Conservation (phyloP, 164 flowering plant genomes). For the Stephania japonica region DNA sequence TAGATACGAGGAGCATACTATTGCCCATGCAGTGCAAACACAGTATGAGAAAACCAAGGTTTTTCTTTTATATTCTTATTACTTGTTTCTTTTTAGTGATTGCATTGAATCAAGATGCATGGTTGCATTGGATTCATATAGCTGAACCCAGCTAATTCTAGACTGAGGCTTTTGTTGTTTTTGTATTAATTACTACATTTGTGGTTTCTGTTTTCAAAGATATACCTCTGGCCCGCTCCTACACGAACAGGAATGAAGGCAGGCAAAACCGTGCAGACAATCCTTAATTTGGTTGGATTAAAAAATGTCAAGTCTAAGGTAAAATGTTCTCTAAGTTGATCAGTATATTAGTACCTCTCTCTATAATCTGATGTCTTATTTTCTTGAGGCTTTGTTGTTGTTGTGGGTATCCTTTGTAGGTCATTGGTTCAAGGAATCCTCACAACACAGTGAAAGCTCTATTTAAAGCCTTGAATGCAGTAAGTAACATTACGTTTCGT, state of each 20-base stretch:
- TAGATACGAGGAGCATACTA: conserved; percentile 80
- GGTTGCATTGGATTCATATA: too few relatives aligned
- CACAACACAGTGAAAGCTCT: conserved; percentile 85
- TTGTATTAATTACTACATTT: neutral
- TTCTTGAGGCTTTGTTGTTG: too few relatives aligned
- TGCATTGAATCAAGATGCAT: too few relatives aligned
- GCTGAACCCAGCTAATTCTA: too few relatives aligned
- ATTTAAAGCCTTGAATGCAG: conserved; percentile 62
- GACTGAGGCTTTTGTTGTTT: neutral
- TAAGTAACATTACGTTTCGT: conserved; percentile 15
- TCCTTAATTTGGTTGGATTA: conserved; percentile 75
- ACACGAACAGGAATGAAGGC: conserved; percentile 84
- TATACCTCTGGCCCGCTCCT: conserved; percentile 91
- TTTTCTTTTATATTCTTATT: neutral
- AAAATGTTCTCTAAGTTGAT: conserved; percentile 4
- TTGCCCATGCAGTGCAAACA: conserved; percentile 86
- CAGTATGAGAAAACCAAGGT: conserved; percentile 91
- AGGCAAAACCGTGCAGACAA: conserved; percentile 61
- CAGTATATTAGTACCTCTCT: neutral
- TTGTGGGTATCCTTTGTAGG: conserved; percentile 33
- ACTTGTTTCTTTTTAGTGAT: neutral
- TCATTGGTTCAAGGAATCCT: conserved; percentile 88
- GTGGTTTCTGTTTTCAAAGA: conserved; percentile 27
- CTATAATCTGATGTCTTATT: neutral
- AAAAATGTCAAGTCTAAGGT: conserved; percentile 94